Conservation (phyloP, 306 rosid genomes). For the Medicago ruthenica region DNA sequence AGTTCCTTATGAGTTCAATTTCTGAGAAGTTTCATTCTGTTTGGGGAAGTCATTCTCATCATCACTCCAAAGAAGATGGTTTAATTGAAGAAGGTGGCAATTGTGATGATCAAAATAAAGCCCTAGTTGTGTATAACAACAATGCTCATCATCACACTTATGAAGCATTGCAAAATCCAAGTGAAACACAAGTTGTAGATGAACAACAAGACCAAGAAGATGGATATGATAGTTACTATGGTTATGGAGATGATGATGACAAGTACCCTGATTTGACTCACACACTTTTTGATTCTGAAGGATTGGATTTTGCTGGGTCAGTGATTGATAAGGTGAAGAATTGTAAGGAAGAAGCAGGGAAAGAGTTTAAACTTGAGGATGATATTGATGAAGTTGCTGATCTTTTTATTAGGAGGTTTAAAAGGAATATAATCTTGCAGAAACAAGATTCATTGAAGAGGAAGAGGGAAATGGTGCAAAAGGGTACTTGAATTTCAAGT, state of each 20-base stretch:
- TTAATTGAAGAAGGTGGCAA: slow-evolving; percentile 43
- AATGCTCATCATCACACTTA: slow-evolving; percentile 36
- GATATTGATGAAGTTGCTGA: slow-evolving; percentile 86
- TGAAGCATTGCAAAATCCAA: slow-evolving; percentile 45
- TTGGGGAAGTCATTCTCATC: slow-evolving; percentile 46
- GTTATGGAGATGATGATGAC: slow-evolving; percentile 45
- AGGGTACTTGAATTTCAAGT: slow-evolving; percentile 44
- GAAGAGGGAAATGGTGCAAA: slow-evolving; percentile 55
- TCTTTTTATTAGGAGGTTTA: slow-evolving; percentile 71
- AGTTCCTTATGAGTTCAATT: slow-evolving; percentile 60
- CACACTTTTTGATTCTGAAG: slow-evolving; percentile 65
- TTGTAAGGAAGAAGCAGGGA: slow-evolving; percentile 70
- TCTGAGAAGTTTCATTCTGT: slow-evolving; percentile 70
- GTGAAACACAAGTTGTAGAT: slow-evolving; percentile 34
- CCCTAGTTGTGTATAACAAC: slow-evolving; percentile 54
- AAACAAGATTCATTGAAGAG: slow-evolving; percentile 80
- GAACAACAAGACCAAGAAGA: slow-evolving; percentile 8
- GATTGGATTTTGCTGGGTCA: slow-evolving; percentile 65
- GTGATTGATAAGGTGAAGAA: slow-evolving; percentile 82
- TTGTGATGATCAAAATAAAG: slow-evolving; percentile 36
- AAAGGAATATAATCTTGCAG: slow-evolving; percentile 76
- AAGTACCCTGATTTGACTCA: slow-evolving; percentile 87
- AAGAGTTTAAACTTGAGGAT: slow-evolving; percentile 79
- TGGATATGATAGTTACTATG: slow-evolving; percentile 10
- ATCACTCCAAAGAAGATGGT: slow-evolving; percentile 35